A percentile compares a stretch with the other conserved stretches of the same genome.
Conservation (phyloP, 208 protist species). For the Acanthamoeba triangularis region DNA sequence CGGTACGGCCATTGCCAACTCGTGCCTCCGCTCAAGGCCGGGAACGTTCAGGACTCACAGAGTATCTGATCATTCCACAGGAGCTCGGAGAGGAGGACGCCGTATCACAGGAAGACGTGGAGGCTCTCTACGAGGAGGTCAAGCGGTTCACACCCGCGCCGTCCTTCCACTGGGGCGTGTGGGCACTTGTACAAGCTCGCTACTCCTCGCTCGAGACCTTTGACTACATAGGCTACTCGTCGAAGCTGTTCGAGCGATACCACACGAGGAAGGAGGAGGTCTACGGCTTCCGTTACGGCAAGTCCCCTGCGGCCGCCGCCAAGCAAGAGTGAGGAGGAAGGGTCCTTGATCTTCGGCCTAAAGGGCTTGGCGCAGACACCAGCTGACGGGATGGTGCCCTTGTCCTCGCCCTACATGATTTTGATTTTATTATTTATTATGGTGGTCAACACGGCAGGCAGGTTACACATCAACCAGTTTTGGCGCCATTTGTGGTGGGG, state of each 20-base stretch:
- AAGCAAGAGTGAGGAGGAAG: background rate
- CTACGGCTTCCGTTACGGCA: slow-evolving; percentile 32
- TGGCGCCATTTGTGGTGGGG: too few species aligned
- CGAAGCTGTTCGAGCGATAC: slow-evolving; percentile 57
- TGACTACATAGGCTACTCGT: slow-evolving; percentile 65
- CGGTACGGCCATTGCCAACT: background rate
- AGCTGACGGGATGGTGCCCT: background rate
- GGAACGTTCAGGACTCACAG: background rate
- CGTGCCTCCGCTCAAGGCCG: background rate
- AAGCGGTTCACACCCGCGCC: slow-evolving; percentile 39
- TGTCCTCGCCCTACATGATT: too few species aligned
- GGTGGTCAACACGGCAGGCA: too few species aligned
- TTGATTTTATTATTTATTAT: too few species aligned
- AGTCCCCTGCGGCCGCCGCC: background rate
- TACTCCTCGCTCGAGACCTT: slow-evolving; percentile 55
- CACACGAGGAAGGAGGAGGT: slow-evolving; percentile 19
- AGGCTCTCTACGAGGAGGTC: slow-evolving; percentile 63
- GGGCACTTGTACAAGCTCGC: slow-evolving; percentile 61
- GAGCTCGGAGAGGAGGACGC: background rate
- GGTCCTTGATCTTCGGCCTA: too few species aligned
- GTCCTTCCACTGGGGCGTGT: slow-evolving; percentile 64
- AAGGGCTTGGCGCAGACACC: background rate
- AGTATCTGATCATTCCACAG: background rate
- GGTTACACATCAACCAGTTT: too few species aligned
- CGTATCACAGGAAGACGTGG: slow-evolving; percentile 34